Conservation (phyloP, 2,329 filamentous ascomycete species). For the Aureobasidium sp. region DNA sequence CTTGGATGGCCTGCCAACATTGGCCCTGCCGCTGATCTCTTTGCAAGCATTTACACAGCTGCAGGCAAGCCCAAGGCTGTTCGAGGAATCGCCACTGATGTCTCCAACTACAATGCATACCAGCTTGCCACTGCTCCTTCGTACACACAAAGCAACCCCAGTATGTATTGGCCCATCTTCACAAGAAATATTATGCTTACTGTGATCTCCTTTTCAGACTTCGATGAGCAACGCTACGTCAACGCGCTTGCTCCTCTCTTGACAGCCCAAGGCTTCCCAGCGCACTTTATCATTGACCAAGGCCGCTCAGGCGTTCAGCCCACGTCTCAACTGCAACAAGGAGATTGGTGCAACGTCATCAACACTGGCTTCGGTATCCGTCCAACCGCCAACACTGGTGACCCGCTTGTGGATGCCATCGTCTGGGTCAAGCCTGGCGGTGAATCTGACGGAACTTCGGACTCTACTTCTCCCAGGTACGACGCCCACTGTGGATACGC, state of each 20-base stretch:
- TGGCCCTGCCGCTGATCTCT: slow-evolving; percentile 42
- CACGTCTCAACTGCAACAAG: slow-evolving; percentile 50
- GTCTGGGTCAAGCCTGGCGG: slow-evolving; percentile 66
- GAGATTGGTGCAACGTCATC: slow-evolving; percentile 62
- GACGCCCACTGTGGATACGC: slow-evolving; percentile 48
- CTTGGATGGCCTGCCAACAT: slow-evolving; percentile 58
- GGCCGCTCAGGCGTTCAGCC: slow-evolving; percentile 54
- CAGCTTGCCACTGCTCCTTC: slow-evolving; percentile 38
- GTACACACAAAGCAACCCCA: slow-evolving; percentile 40
- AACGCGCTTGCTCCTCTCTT: slow-evolving; percentile 47
- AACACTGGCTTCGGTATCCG: slow-evolving; percentile 57
- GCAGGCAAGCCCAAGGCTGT: slow-evolving; percentile 42
- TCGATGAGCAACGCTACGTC: slow-evolving; percentile 48
- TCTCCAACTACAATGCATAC: slow-evolving; percentile 54
- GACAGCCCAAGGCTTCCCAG: slow-evolving; percentile 41
- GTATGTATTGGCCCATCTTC: neutral
- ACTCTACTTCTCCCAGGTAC: slow-evolving; percentile 5
- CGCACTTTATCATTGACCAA: slow-evolving; percentile 51
- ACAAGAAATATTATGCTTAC: neutral
- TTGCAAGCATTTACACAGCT: slow-evolving; percentile 40
- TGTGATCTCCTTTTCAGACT: slow-evolving; percentile 26
- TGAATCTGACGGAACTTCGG: slow-evolving; percentile 36
- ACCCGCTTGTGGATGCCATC: slow-evolving; percentile 55
- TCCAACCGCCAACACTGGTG: slow-evolving; percentile 56
- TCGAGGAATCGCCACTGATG: slow-evolving; percentile 51